Evolutionary conservation across 2,329 filamentous ascomycete species (phyloP).

Genomic region (Leptodontidium sp.): DNA sequence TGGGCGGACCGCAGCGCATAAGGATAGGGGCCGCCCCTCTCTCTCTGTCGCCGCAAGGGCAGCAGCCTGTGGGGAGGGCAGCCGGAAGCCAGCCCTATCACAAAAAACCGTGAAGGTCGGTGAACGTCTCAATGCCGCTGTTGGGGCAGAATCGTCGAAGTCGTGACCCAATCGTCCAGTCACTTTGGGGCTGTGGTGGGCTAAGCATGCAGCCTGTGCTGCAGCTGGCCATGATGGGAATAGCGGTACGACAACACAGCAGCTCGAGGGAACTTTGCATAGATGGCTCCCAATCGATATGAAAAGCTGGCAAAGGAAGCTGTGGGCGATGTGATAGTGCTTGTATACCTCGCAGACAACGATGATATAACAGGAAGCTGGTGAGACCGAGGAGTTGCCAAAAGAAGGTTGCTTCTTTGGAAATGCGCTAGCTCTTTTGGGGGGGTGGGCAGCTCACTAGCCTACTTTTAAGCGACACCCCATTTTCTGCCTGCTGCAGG

Average conservation of each 20-base stretch:
- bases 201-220: conserved; percentile 14
- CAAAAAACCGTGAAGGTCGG: conserved; percentile 10
- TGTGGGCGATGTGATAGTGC: neutral
- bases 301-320: neutral
- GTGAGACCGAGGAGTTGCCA: neutral
- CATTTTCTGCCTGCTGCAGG: neutral
- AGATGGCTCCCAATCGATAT: neutral
- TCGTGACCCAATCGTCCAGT: conserved; percentile 11
- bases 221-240: conserved; percentile 12
- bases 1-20: conserved; percentile 14
- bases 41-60: conserved; percentile 3
- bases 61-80: conserved; percentile 12
- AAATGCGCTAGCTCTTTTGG: neutral
- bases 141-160: conserved; percentile 2
- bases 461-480: neutral
- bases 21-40: conserved; percentile 3
- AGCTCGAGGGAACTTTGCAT: neutral
- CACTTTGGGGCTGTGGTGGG: conserved; percentile 17
- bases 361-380: neutral
- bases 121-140: neutral
- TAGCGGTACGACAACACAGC: conserved; percentile 3
- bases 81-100: conserved; percentile 13
- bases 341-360: neutral
- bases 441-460: neutral
- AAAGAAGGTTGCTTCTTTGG: neutral